A percentile compares a stretch with the other conserved stretches of the same genome.
phyloP scores from a whole-genome alignment of 768 basidiomycete genomes.

The Postia placenta region DNA sequence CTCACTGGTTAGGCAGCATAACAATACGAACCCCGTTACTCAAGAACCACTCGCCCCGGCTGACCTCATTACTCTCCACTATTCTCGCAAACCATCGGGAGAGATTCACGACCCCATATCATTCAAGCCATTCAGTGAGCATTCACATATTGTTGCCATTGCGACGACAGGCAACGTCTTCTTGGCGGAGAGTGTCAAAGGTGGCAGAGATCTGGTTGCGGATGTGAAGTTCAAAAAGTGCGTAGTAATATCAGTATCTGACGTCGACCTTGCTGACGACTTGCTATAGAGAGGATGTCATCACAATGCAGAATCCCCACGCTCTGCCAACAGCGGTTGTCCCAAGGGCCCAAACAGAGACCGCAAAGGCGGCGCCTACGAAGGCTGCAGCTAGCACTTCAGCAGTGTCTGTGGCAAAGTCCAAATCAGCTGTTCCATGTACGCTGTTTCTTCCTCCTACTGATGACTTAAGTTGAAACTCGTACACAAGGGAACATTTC shows the following conservation, averaged over 20 bases:
- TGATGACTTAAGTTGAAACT: constrained; percentile 1
- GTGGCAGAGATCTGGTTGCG: constrained; percentile 77
- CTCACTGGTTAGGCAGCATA: constrained; percentile 53
- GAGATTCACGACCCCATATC: constrained; percentile 95
- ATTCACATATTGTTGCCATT: constrained; percentile 91
- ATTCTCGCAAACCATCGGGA: constrained; percentile 77
- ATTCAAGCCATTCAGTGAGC: constrained; percentile 95
- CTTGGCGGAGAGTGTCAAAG: constrained; percentile 84
- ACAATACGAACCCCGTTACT: constrained; percentile 75
- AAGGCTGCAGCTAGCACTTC: constrained; percentile 21
- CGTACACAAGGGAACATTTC: constrained; percentile 70
- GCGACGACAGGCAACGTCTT: constrained; percentile 91
- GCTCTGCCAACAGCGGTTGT: constrained; percentile 58
- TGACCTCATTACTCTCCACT: constrained; percentile 75
- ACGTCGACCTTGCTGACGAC: not conserved
- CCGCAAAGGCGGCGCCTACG: constrained; percentile 18
- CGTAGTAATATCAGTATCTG: constrained; percentile 11
- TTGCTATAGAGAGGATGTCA: constrained; percentile 66
- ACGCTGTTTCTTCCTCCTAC: constrained; percentile 4
- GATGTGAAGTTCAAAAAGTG: constrained; percentile 86
- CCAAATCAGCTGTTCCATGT: constrained; percentile 66
- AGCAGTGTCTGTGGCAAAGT: constrained; percentile 29
- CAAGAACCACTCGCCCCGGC: constrained; percentile 63
- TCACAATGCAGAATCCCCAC: constrained; percentile 92
- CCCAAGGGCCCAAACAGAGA: constrained; percentile 21